Evolutionary conservation across 805 yeast genomes (phyloP).

Genomic region (Suhomyces emberorum): DNA sequence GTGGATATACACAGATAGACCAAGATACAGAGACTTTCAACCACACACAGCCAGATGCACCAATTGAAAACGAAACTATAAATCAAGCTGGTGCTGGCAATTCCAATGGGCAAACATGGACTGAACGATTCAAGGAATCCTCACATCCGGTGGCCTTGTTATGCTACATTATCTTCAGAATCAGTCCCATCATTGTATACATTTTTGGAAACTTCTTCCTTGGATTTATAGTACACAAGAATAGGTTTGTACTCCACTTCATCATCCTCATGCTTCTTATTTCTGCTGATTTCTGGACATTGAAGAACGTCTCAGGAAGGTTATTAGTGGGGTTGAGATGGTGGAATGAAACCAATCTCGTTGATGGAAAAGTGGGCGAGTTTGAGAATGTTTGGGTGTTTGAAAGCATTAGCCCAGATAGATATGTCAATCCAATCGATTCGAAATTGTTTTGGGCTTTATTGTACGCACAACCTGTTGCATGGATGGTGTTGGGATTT

Average conservation of each 20-base stretch:
- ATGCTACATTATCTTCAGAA: conserved; percentile 58
- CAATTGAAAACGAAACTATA: not conserved
- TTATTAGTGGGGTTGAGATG: conserved; percentile 87
- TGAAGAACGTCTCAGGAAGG: conserved; percentile 88
- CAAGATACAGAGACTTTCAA: conserved; percentile 16
- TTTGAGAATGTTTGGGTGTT: conserved; percentile 78
- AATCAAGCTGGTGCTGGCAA: not conserved
- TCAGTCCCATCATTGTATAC: conserved; percentile 63
- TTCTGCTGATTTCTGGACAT: conserved; percentile 91
- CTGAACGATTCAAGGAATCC: conserved; percentile 52
- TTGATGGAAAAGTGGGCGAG: conserved; percentile 49
- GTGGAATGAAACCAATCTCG: conserved; percentile 78
- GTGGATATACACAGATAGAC: conserved; percentile 30
- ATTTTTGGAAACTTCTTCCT: conserved; percentile 70
- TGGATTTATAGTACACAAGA: conserved; percentile 32
- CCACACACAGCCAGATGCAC: not conserved
- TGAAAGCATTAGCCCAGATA: conserved; percentile 72
- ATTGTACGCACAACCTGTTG: conserved; percentile 67
- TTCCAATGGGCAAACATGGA: conserved; percentile 15
- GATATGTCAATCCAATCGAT: conserved; percentile 85
- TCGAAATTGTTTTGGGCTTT: conserved; percentile 85
- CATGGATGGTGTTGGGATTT: conserved; percentile 73
- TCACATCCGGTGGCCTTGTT: conserved; percentile 81
- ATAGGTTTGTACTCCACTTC: conserved; percentile 64
- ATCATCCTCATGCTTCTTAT: conserved; percentile 70